Evolutionary conservation across 2,329 filamentous ascomycete genomes (phyloP), one percentile per base, ranked within the genome.

Genomic region (Cladosporium phlei): DNA sequence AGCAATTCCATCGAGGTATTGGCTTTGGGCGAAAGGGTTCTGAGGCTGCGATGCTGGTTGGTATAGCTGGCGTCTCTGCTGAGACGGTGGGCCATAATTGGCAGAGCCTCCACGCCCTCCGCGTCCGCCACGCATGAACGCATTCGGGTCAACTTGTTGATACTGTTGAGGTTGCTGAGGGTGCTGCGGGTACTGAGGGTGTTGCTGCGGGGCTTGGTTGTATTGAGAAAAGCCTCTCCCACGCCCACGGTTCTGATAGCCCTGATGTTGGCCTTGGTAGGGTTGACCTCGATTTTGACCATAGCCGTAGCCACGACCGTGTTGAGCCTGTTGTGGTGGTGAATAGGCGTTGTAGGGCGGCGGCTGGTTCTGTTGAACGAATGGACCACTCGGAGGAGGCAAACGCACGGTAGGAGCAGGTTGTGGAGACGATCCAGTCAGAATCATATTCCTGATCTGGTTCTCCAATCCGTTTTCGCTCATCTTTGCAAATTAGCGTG

Each of bases 1-100:
- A 5, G 70, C 73, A 3, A 76, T 38, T 2, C 54, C 47, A 16
- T 75, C 67, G 19, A 78, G 60, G 48, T 72, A 69, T 22, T 62
- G 35, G 60, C 45, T 27, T 48, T 49, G 27, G 38, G 27, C 11
- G 20, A 46, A 33, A 16, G 48, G 32, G 4, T 52, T 40, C 28
- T 46, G 50, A 3, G 53, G 52, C 12, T 37, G 30, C 8, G 47
- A 45, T 24, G 47, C 44, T 30, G 61, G 59, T 39, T 63, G 54
- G 45, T 55, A 63, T 12, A 62, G 44, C 33, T 58, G 56, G 19
- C 57, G 58, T 34, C 47, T 42, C 14, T 48, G 47, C 17, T 50
- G 53, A 16, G 40, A 48, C 20, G 53, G 49, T 21, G 49, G 46
- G 38, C 52, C 55, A 39, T 8, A 39, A 3, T 11, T n/a, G 10